Conservation (phyloP, 805 yeast genomes). For the Ogataea populi-albae region DNA sequence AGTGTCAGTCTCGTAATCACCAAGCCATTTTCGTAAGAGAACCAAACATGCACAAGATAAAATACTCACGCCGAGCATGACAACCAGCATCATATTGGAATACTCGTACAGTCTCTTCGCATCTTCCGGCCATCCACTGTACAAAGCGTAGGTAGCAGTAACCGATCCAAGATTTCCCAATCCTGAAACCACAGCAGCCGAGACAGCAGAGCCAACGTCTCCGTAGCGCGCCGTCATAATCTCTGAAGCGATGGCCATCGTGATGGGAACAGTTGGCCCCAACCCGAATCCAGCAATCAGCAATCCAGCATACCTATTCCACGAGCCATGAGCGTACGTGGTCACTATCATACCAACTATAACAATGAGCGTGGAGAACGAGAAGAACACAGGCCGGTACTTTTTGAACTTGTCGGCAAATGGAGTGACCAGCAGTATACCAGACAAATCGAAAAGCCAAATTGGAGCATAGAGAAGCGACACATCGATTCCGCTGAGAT, state of each 20-base stretch:
- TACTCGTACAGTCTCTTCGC: conserved; percentile 54
- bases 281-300: conserved; percentile 81
- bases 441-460: conserved; percentile 81
- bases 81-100: conserved; percentile 81
- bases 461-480: conserved; percentile 83
- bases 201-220: conserved; percentile 80
- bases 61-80: conserved; percentile 73
- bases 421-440: conserved; percentile 73
- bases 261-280: conserved; percentile 88
- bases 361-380: conserved; percentile 60
- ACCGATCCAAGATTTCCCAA: conserved; percentile 86
- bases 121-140: conserved; percentile 86
- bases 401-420: conserved; percentile 67
- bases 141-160: conserved; percentile 79
- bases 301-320: conserved; percentile 80
- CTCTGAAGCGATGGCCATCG: conserved; percentile 81
- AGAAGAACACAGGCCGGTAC: conserved; percentile 61
- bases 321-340: conserved; percentile 67
- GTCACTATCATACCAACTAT: conserved; percentile 73
- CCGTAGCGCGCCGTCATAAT: conserved; percentile 70
- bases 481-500: conserved; percentile 60
- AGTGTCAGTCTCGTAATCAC: conserved; percentile 26
- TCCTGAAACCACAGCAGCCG: conserved; percentile 81
- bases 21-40: conserved; percentile 30
- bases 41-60: conserved; percentile 42